Evolutionary conservation across 495 filamentous ascomycete species (phyloP).

Genomic region (Alectoria sarmentosa): DNA sequence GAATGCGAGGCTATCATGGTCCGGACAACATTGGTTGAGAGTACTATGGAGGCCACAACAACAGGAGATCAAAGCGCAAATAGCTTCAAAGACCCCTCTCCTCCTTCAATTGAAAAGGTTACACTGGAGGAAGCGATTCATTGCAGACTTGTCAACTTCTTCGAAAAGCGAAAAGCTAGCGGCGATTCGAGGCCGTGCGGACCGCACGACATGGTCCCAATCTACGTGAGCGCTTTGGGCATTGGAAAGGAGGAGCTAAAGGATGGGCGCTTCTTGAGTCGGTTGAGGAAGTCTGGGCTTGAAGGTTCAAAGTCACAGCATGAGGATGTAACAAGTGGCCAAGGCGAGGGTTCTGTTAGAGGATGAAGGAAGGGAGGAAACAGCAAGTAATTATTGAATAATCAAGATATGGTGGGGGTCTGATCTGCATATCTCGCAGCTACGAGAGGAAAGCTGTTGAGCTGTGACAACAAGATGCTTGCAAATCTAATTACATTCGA

Average conservation of each 20-base stretch:
- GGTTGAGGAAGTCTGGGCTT: conserved; percentile 16
- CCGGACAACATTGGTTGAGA: conserved; percentile 19
- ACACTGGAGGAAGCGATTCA: conserved; percentile 28
- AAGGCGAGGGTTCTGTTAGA: too few relatives aligned
- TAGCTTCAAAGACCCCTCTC: conserved; percentile 10
- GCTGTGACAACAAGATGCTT: too few relatives aligned
- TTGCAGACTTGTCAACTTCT: conserved; percentile 24
- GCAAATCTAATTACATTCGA: too few relatives aligned
- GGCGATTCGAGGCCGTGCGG: conserved; percentile 29
- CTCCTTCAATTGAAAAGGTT: neutral
- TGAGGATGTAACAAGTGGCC: too few relatives aligned
- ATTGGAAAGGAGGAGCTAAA: conserved; percentile 13
- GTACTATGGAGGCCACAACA: neutral
- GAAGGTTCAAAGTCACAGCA: neutral
- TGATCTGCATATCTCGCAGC: too few relatives aligned
- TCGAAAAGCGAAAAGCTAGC: conserved; percentile 30
- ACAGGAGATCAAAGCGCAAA: conserved; percentile 13
- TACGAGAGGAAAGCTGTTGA: too few relatives aligned
- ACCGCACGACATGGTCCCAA: conserved; percentile 21
- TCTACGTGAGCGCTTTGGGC: conserved; percentile 16
- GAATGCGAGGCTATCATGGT: conserved; percentile 24
- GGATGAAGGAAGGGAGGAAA: too few relatives aligned
- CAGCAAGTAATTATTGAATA: too few relatives aligned
- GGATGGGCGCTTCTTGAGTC: conserved; percentile 17
- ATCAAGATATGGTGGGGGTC: too few relatives aligned